Evolutionary conservation across 2,329 filamentous ascomycete species (phyloP), one percentile per base, ranked within the genome.

Genomic region (Epichloe scottii): DNA sequence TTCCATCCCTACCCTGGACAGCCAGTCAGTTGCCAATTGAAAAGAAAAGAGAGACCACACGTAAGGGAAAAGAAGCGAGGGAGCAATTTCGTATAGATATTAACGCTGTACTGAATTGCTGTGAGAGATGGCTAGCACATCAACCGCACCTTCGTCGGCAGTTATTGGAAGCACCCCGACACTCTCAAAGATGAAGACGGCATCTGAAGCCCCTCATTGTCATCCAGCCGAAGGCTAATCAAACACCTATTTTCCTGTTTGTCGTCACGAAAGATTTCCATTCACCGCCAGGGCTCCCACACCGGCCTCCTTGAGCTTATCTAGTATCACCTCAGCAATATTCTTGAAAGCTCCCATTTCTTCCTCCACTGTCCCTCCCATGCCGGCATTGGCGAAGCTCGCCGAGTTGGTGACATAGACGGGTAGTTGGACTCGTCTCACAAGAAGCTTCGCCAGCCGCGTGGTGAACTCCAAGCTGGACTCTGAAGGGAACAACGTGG

Each of bases 401-500:
- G 94, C 81, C 35, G 89, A 95, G 63, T 87, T 94, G 21, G 87
- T 87, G 17, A 97, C 87, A 65, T 96, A 97, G n/a, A 87, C 83
- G 0, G 89, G 89, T 55, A 82, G 78, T 34, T 76, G 72, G 30
- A 83, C 78, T 58, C 80, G 84, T 50, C 81, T 79, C n/a, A 86
- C 87, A 14, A 97, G 68, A 2, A 95, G 76, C 65, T 87, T 93
- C 1, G 93, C 88, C 53, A 96, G 70, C 5, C 93, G 81, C 1
- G 83, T 87, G 2, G 91, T 85, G 64, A 96, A 95, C 66, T 97
- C 93, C 45, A 95, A 67, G 8, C 85, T 91, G 5, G 79, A 74
- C 60, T 89, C 82, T 33, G 84, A 79, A 0, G 80, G 79, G 67
- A 87, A 95, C 38, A 98, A 76, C 2, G 86, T 77, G 1, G 91